phyloP scores from a whole-genome alignment of 2,329 filamentous ascomycete genomes.

The Coleophoma cylindrospora region DNA sequence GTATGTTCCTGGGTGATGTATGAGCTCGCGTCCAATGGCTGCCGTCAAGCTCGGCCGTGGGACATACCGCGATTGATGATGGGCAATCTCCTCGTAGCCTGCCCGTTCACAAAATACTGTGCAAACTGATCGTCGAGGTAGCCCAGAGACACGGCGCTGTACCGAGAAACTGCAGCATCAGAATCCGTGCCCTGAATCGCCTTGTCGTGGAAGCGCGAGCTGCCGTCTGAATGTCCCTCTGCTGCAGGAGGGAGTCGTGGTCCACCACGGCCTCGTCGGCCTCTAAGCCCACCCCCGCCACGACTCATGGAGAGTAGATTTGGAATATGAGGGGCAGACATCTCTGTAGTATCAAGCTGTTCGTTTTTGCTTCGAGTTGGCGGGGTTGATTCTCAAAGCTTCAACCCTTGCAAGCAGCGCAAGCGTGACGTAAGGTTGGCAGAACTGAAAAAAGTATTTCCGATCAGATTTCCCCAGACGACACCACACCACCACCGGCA shows the following conservation, averaged over 20 bases:
- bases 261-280: conserved; percentile 29
- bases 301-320: conserved; percentile 61
- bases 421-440: too few relatives aligned
- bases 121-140: conserved; percentile 84
- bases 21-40: not conserved
- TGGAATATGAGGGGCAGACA: conserved; percentile 72
- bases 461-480: too few relatives aligned
- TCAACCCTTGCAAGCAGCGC: too few relatives aligned
- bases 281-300: conserved; percentile 31
- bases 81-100: conserved; percentile 64
- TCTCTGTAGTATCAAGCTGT: conserved; percentile 27
- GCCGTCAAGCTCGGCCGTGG: not conserved
- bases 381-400: too few relatives aligned
- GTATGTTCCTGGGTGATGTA: conserved; percentile 67
- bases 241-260: conserved; percentile 6
- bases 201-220: conserved; percentile 53
- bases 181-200: conserved; percentile 85
- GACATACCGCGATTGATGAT: conserved; percentile 85
- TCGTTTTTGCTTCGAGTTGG: too few relatives aligned
- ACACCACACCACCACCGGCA: too few relatives aligned
- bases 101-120: conserved; percentile 57
- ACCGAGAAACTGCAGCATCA: conserved; percentile 81
- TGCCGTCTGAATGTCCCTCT: conserved; percentile 15
- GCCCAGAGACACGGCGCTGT: conserved; percentile 81
- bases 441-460: too few relatives aligned